Evolutionary conservation across 768 basidiomycete species (phyloP).

Genomic region (Lactarius tabidus): DNA sequence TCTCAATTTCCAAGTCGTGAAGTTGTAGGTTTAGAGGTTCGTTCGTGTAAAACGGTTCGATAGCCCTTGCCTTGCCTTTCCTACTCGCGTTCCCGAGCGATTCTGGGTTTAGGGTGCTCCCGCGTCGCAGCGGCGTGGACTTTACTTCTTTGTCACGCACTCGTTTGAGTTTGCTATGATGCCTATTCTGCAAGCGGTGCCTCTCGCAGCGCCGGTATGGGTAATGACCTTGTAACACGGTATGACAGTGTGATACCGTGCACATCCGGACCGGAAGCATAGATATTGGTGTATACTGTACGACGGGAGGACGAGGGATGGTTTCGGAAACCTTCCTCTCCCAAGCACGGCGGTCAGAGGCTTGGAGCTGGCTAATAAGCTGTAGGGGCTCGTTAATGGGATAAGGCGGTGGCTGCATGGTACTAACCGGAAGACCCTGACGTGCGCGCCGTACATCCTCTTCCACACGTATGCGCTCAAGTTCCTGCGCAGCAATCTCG

Average conservation of each 20-base stretch:
- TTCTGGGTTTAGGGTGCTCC: conserved; percentile 6
- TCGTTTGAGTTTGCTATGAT: conserved; percentile 50
- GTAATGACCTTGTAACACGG: conserved; percentile 45
- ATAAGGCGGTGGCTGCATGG: neutral
- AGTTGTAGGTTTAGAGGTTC: conserved; percentile 11
- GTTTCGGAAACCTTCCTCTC: conserved; percentile 21
- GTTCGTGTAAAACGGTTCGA: conserved; percentile 4
- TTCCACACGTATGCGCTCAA: conserved; percentile 35
- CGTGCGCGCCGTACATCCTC: conserved; percentile 38
- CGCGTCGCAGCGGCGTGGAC: conserved; percentile 29
- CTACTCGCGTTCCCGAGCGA: neutral
- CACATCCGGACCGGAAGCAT: conserved; percentile 45
- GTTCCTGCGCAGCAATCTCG: conserved; percentile 39
- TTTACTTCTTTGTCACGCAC: conserved; percentile 49
- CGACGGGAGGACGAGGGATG: conserved; percentile 11
- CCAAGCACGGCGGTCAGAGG: conserved; percentile 25
- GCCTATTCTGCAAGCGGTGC: conserved; percentile 52
- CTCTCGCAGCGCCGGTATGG: conserved; percentile 52
- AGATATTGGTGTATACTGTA: conserved; percentile 22
- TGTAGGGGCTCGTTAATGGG: conserved; percentile 21
- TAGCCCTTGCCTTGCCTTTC: conserved; percentile 2
- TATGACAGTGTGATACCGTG: conserved; percentile 55
- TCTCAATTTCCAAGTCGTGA: conserved; percentile 8
- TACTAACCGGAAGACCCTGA: conserved; percentile 38
- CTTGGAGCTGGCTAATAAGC: conserved; percentile 35